These are phyloP conservation scores for Marchantia polymorpha DNA, from an alignment of 225 moss, liverwort and hornwort species.

Conservation along the genomic window DNA sequence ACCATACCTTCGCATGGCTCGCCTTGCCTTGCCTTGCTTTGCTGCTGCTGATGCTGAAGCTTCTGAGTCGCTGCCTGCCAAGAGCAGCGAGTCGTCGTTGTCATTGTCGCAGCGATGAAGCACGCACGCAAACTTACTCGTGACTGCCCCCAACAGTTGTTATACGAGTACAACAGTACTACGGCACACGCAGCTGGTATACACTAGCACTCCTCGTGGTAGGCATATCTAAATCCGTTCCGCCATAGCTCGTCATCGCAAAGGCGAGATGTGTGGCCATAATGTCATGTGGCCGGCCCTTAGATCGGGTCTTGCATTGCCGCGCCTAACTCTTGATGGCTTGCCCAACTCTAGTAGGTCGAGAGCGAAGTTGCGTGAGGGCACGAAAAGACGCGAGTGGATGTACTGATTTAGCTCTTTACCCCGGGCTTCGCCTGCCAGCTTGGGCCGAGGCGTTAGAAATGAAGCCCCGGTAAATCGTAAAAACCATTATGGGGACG, in stretches of 20 bases:
- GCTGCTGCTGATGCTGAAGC: no score
- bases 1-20: no score
- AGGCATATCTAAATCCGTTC: not conserved
- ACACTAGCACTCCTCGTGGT: not conserved
- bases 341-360: not conserved
- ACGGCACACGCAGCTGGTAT: constrained; percentile 1
- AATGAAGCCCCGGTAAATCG: not conserved
- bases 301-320: not conserved
- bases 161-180: not conserved
- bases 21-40: no score
- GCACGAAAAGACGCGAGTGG: not conserved
- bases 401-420: not conserved
- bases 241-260: not conserved
- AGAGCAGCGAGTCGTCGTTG: no score
- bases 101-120: no score
- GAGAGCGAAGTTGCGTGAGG: not conserved
- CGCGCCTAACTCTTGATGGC: not conserved
- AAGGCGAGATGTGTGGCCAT: not conserved
- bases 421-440: not conserved
- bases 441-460: not conserved
- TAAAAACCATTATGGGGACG: no score
- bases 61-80: no score
- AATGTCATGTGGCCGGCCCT: not conserved
- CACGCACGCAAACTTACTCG: not conserved
- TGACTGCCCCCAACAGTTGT: not conserved